A percentile compares a stretch with the other conserved stretches of the same genome.
phyloP scores from a whole-genome alignment of 805 yeast species.

The Suhomyces emberorum region DNA sequence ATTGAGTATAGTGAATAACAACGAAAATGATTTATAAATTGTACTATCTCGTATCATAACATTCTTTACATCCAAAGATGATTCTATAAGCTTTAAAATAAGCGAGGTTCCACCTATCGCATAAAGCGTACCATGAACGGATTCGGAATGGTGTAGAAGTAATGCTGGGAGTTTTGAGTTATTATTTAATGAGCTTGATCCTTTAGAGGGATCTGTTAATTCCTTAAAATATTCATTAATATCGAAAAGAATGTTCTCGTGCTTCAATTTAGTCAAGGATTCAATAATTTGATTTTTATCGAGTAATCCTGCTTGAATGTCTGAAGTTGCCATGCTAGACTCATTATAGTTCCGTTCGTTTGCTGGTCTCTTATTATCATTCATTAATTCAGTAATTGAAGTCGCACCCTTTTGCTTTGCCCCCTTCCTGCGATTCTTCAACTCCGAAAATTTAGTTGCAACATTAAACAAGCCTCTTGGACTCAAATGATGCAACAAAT shows the following conservation, averaged over 20 bases:
- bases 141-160: constrained; percentile 20
- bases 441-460: constrained; percentile 31
- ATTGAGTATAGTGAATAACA: constrained; percentile 44
- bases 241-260: constrained; percentile 19
- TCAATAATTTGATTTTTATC: constrained; percentile 15
- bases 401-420: background rate
- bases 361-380: background rate
- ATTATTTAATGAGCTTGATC: background rate
- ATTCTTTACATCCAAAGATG: constrained; percentile 27
- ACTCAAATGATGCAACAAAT: constrained; percentile 39
- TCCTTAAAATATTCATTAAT: constrained; percentile 9
- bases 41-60: constrained; percentile 15
- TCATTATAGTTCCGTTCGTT: background rate
- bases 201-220: constrained; percentile 5
- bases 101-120: constrained; percentile 53
- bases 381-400: background rate
- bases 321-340: background rate
- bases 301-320: constrained; percentile 3
- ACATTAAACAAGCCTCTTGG: constrained; percentile 34
- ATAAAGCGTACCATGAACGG: constrained; percentile 33
- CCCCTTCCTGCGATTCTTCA: constrained; percentile 12
- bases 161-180: constrained; percentile 7
- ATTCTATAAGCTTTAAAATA: constrained; percentile 45
- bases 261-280: constrained; percentile 14
- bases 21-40: constrained; percentile 31